Evolutionary conservation across 129 eudicot genomes (phyloP).

Genomic region (Apium graveolens): DNA sequence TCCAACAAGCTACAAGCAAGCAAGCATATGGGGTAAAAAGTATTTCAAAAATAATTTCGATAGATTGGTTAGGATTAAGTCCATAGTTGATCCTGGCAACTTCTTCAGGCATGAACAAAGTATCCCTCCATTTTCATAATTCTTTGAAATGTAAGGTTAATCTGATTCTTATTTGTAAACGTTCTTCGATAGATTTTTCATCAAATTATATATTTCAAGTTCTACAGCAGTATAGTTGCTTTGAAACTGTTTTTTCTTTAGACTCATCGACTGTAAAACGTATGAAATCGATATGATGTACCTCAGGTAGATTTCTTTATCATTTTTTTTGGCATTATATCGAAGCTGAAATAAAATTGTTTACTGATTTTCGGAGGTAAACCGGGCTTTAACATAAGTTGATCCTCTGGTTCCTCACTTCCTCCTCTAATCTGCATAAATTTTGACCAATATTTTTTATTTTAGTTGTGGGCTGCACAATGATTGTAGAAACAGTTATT

Average conservation of each 20-base stretch:
- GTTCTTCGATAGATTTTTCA: not conserved
- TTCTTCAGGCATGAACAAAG: constrained; percentile 21
- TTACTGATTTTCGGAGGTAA: no score
- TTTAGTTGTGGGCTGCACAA: no score
- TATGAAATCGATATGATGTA: no score
- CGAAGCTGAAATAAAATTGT: no score
- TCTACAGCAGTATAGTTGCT: not conserved
- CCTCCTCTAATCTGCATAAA: no score
- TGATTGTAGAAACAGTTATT: not conserved
- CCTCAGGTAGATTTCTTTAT: no score
- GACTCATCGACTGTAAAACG: no score
- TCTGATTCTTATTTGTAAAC: not conserved
- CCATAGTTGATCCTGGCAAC: constrained; percentile 21
- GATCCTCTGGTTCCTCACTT: no score
- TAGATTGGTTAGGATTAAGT: constrained; percentile 23
- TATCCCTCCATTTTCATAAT: constrained; percentile 10
- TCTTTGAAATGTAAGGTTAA: not conserved
- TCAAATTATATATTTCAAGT: not conserved
- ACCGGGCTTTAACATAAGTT: no score
- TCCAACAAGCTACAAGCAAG: constrained; percentile 12
- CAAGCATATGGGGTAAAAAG: constrained; percentile 13
- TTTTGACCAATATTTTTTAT: not conserved
- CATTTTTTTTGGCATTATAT: no score
- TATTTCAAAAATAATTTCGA: constrained; percentile 18
- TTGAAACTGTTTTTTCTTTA: no score